Conservation (phyloP, 441 rosid species). For the Metrosideros polymorpha region DNA sequence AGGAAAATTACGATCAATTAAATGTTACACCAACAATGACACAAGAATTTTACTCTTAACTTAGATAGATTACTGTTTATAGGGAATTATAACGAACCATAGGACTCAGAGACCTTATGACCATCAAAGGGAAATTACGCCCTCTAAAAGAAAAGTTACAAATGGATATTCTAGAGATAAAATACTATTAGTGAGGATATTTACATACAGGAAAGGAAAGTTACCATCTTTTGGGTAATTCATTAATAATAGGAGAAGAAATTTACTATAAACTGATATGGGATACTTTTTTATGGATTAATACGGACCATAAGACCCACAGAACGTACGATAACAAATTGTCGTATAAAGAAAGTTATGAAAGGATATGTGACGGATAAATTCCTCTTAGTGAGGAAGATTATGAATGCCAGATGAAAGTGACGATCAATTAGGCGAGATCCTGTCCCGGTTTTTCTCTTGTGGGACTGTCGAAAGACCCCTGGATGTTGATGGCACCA, state of each 20-base stretch:
- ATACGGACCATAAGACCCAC: not conserved
- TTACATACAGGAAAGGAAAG: not conserved
- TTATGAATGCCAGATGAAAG: not conserved
- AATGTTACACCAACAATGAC: not conserved
- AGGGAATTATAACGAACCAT: not conserved
- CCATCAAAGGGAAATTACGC: not conserved
- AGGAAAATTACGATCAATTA: not conserved
- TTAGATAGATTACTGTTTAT: not conserved
- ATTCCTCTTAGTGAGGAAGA: not conserved
- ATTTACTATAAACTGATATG: not conserved
- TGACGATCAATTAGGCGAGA: not conserved
- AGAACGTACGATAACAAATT: not conserved
- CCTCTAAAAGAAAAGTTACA: not conserved
- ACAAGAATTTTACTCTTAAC: not conserved
- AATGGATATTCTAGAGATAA: not conserved
- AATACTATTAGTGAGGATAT: not conserved
- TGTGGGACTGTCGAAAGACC: not conserved
- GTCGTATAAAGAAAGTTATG: not conserved
- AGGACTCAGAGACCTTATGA: not conserved
- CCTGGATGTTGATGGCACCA: not conserved
- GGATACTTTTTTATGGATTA: not conserved
- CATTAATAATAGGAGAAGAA: not conserved
- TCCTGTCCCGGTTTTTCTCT: not conserved
- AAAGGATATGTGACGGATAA: not conserved
- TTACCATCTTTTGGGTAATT: not conserved